Conservation (phyloP, 805 yeast genomes). For the Saturnispora gosingensis region DNA sequence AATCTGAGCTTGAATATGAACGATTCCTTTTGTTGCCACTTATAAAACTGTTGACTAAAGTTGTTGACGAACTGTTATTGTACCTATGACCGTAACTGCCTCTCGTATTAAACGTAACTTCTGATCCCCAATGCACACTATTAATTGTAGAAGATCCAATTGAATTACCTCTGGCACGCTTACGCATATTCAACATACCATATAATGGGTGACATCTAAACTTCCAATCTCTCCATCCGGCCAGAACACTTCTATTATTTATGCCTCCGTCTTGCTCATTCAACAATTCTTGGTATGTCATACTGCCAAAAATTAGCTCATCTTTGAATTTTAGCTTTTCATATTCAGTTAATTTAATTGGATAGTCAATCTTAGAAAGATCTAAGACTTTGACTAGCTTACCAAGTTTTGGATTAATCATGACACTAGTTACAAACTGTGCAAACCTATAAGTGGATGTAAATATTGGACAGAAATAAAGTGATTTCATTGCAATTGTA, state of each 20-base stretch:
- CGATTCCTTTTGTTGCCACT: background rate
- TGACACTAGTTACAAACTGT: slow-evolving; percentile 64
- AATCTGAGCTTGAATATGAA: background rate
- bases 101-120: background rate
- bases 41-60: background rate
- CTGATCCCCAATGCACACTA: background rate
- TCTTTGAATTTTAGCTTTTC: slow-evolving; percentile 15
- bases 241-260: slow-evolving; percentile 33
- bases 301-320: slow-evolving; percentile 13
- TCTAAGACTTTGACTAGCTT: slow-evolving; percentile 47
- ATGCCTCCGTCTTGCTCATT: background rate
- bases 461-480: slow-evolving; percentile 48
- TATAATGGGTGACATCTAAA: slow-evolving; percentile 64
- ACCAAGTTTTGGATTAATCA: slow-evolving; percentile 48
- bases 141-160: slow-evolving; percentile 2
- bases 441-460: slow-evolving; percentile 72
- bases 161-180: background rate
- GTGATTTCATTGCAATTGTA: slow-evolving; percentile 39
- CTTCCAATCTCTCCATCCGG: slow-evolving; percentile 93
- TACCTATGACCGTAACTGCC: background rate
- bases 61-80: background rate
- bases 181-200: slow-evolving; percentile 13
- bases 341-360: slow-evolving; percentile 24
- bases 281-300: slow-evolving; percentile 8
- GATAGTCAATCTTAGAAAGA: slow-evolving; percentile 40